Conservation (phyloP, 2,329 filamentous ascomycete species). For the Colletotrichum viniferum region DNA sequence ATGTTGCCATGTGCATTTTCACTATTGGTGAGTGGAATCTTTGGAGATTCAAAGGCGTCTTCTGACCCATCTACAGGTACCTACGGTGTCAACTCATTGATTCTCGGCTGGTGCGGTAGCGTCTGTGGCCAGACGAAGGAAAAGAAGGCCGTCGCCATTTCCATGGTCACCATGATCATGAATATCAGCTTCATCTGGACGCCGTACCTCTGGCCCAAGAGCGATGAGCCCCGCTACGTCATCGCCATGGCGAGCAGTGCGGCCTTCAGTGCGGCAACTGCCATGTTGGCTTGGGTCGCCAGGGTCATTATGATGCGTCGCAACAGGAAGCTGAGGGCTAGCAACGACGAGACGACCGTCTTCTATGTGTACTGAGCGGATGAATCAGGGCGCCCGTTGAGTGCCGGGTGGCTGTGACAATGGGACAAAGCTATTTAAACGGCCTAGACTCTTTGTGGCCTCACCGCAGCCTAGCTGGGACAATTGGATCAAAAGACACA, state of each 20-base stretch:
- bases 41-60: too few species aligned
- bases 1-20: constrained; percentile 34
- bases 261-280: constrained; percentile 41
- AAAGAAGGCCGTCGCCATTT: constrained; percentile 42
- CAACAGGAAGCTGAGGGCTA: constrained; percentile 34
- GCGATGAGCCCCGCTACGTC: constrained; percentile 41
- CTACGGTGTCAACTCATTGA: constrained; percentile 40
- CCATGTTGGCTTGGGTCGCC: constrained; percentile 39
- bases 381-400: background rate
- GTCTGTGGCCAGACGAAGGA: constrained; percentile 45
- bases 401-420: background rate
- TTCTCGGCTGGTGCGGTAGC: constrained; percentile 41
- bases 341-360: constrained; percentile 26
- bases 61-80: constrained; percentile 12
- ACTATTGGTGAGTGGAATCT: constrained; percentile 31
- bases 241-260: constrained; percentile 37
- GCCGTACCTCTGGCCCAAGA: constrained; percentile 44
- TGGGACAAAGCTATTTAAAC: background rate
- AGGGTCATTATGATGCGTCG: constrained; percentile 37
- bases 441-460: background rate
- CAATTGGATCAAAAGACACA: background rate
- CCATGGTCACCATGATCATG: constrained; percentile 31
- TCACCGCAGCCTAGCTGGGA: background rate
- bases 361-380: constrained; percentile 29
- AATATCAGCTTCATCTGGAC: constrained; percentile 42